phyloP scores from a whole-genome alignment of 192 early-diverging fungal genomes.

The Entomortierella chlamydospora region DNA sequence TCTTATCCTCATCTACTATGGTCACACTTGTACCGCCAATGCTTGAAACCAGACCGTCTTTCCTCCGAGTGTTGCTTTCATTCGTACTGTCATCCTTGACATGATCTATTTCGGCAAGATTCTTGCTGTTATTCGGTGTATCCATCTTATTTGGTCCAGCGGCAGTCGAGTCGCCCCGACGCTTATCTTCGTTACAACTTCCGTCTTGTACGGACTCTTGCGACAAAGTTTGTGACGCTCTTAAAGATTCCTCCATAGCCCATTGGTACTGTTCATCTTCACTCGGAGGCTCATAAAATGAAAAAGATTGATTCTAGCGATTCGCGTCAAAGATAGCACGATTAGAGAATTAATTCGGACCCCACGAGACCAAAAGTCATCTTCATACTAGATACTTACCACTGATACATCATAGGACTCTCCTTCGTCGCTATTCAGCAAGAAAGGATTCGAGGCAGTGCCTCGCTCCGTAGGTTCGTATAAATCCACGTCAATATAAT shows the following conservation, averaged over 20 bases:
- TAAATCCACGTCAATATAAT: constrained; percentile 6
- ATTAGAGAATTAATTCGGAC: background rate
- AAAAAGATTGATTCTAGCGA: constrained; percentile 14
- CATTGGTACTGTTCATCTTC: constrained; percentile 40
- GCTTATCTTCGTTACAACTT: background rate
- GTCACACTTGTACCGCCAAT: background rate
- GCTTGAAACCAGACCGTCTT: too few relatives aligned
- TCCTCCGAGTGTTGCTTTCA: background rate
- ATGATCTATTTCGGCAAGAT: background rate
- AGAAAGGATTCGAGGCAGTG: constrained; percentile 7
- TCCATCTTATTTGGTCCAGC: too few relatives aligned
- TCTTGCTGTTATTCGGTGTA: too few relatives aligned
- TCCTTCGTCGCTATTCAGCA: constrained; percentile 28
- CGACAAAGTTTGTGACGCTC: constrained; percentile 19
- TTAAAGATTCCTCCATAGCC: constrained; percentile 41
- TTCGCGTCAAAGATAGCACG: background rate
- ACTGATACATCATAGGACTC: background rate
- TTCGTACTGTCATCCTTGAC: background rate
- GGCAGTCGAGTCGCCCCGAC: too few relatives aligned
- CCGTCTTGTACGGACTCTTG: constrained; percentile 3
- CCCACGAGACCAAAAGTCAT: too few relatives aligned
- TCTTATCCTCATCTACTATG: background rate
- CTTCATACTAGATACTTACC: background rate
- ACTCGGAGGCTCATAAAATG: constrained; percentile 20
- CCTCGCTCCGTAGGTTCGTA: background rate